Evolutionary conservation across 2,329 filamentous ascomycete genomes (phyloP).

Genomic region (Fonsecaea monophora): DNA sequence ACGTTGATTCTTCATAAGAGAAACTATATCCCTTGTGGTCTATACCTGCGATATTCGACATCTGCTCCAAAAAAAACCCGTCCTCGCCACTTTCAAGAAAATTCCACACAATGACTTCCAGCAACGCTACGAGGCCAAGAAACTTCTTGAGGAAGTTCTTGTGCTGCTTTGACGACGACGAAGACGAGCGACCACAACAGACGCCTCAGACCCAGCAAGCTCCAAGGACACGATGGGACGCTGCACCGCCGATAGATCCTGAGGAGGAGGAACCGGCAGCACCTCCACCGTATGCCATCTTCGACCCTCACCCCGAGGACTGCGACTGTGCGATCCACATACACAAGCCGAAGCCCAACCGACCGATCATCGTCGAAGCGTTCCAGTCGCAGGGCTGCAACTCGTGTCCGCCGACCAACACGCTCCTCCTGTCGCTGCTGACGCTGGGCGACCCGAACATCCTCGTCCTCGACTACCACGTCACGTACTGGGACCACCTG

Average conservation of each 20-base stretch:
- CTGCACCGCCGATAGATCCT: conserved; percentile 16
- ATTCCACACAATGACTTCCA: neutral
- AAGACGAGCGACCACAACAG: conserved; percentile 12
- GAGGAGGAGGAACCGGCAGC: conserved; percentile 10
- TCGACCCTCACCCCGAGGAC: conserved; percentile 23
- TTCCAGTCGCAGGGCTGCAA: conserved; percentile 25
- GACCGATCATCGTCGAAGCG: conserved; percentile 20
- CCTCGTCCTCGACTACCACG: conserved; percentile 26
- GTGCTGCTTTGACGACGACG: conserved; percentile 14
- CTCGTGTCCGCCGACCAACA: conserved; percentile 23
- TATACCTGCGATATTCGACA: neutral
- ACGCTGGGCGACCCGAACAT: conserved; percentile 25
- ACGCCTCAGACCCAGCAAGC: conserved; percentile 9
- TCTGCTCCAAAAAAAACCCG: neutral
- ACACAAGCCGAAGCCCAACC: conserved; percentile 15
- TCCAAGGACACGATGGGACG: conserved; percentile 19
- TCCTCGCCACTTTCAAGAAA: neutral
- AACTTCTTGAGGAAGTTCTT: conserved; percentile 13
- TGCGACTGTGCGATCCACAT: conserved; percentile 20
- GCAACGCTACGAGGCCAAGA: neutral
- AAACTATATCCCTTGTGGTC: neutral
- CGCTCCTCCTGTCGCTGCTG: conserved; percentile 17
- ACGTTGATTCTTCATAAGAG: neutral
- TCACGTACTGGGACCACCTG: conserved; percentile 32
- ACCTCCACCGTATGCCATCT: conserved; percentile 19